A percentile compares a stretch with the other conserved stretches of the same genome.
Evolutionary conservation across 768 basidiomycete species (phyloP).

Genomic region (Russula virescens): DNA sequence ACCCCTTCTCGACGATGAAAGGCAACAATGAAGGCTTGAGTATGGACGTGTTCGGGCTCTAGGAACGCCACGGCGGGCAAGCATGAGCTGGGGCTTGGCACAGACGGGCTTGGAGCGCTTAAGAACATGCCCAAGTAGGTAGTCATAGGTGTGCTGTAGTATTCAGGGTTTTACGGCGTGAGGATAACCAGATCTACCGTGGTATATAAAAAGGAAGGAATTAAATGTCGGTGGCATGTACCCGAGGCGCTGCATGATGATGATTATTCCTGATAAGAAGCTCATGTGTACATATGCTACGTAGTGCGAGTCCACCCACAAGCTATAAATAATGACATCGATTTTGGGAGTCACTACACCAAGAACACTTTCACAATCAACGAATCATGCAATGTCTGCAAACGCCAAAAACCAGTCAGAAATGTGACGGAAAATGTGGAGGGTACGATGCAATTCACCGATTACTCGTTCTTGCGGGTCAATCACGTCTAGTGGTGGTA

Average conservation of each 20-base stretch:
- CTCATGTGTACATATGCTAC: no score
- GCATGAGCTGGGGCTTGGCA: no score
- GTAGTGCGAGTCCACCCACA: no score
- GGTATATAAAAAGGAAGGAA: no score
- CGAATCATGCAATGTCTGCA: not conserved
- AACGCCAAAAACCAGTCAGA: not conserved
- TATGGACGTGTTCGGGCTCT: not conserved
- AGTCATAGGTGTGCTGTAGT: no score
- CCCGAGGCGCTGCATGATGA: no score
- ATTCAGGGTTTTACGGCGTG: no score
- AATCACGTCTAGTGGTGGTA: not conserved
- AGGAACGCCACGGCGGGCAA: no score
- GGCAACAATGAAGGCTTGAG: constrained; percentile 11
- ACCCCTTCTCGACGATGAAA: constrained; percentile 2
- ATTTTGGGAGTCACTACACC: not conserved
- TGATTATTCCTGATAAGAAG: no score
- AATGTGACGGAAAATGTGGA: not conserved
- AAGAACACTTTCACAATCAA: not conserved
- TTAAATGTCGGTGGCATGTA: not conserved
- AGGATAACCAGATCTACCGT: no score
- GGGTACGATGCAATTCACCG: not conserved
- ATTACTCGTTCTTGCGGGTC: not conserved
- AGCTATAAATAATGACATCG: not conserved
- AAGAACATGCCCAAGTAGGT: no score
- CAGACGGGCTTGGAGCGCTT: no score